Evolutionary conservation across 108 stramenopile species (phyloP), one percentile per base, ranked within the genome.

Genomic region (Fragilaria radians): DNA sequence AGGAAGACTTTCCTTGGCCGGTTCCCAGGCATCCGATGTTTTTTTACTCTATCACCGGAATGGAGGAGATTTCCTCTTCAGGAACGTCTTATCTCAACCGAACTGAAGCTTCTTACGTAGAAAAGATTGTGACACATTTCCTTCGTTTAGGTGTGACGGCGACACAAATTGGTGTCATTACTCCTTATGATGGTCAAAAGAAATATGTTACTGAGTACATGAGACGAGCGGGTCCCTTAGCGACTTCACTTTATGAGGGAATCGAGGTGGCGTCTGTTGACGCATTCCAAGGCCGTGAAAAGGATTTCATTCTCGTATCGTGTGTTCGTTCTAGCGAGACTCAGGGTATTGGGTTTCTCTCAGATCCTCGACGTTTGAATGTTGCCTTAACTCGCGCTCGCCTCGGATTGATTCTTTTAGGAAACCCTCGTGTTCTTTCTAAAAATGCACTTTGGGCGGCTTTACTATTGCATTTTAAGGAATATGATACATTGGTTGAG

Each of bases 111-210:
- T 85, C 96, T 2, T 85, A 90, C 26, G 94, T 96, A 4, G 98
- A 99, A 73, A 94, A 95, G 61, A 71, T 95, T 28, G 98, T 97
- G n/a, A 97, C 98, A 4, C 83, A 92, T 68, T 72, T 97, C 63
- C 73, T 99, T 50, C 83, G 88, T 36, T 83, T 91, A 77, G 66
- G 74, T 1, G 64, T 70, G 45, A 53, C 77, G 17, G 11, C 54
- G 42, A 52, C 69, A 17, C 73, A 79, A 26, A 86, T 90, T 49
- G n/a, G 97, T 56, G 94, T 97, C 25, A 93, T 99, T 50, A 99
- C 98, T 7, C 98, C 98, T 0, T 99, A 99, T 62, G 97, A 99
- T 54, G 98, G 98, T 24, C 98, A 99, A 63, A 93, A 95, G 62
- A 89, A 91, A 54, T 96, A 97, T 65, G 74, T 98, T 25, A 75